These are phyloP conservation scores for Hanseniaspora valbyensis DNA, from an alignment of 805 yeast species.

Conservation along the genomic window DNA sequence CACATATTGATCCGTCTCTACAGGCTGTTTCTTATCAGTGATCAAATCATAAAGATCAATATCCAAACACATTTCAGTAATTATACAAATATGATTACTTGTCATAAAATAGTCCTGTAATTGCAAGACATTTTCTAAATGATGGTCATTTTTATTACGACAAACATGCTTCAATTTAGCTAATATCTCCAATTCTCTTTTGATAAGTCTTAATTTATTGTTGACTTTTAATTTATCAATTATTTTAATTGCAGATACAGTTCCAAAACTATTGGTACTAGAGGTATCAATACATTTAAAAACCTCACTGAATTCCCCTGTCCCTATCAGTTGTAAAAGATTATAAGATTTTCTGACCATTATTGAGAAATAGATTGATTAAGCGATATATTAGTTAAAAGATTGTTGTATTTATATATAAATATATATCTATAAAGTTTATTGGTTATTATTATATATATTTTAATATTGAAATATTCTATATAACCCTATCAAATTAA, in stretches of 20 bases:
- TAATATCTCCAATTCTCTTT: constrained; percentile 51
- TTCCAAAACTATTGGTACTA: constrained; percentile 29
- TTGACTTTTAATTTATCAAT: constrained; percentile 25
- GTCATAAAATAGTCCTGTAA: constrained; percentile 65
- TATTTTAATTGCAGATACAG: constrained; percentile 37
- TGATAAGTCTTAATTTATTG: constrained; percentile 33
- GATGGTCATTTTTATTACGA: constrained; percentile 20
- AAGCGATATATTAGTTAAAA: background rate
- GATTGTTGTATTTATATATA: too few species aligned
- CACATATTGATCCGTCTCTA: constrained; percentile 38
- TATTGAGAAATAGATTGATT: background rate
- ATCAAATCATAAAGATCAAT: constrained; percentile 60
- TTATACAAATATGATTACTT: constrained; percentile 39
- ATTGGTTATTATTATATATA: too few species aligned
- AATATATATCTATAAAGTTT: too few species aligned
- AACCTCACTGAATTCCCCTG: constrained; percentile 42
- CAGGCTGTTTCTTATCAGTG: constrained; percentile 32
- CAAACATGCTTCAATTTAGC: background rate
- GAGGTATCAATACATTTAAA: constrained; percentile 37
- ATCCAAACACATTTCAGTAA: constrained; percentile 57
- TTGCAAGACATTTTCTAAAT: constrained; percentile 41
- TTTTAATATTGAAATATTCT: too few species aligned
- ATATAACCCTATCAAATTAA: too few species aligned
- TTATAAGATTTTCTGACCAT: background rate
- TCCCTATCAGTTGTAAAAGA: constrained; percentile 27